Conservation (phyloP, 768 basidiomycete species). For the Daedaleopsis sinensis region DNA sequence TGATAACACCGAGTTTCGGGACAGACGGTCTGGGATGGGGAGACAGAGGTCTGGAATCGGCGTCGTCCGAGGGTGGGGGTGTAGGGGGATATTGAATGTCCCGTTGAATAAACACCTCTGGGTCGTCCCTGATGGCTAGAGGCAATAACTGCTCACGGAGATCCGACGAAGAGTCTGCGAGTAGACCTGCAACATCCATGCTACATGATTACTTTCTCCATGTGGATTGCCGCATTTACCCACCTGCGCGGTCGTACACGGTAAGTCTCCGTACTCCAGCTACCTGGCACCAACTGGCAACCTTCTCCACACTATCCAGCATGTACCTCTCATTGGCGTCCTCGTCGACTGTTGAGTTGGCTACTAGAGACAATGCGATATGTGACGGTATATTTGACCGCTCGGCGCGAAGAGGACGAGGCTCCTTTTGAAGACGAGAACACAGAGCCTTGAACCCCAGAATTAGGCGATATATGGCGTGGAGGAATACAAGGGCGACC, state of each 20-base stretch:
- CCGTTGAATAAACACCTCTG: slow-evolving; percentile 42
- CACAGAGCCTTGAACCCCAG: slow-evolving; percentile 38
- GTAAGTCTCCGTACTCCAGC: slow-evolving; percentile 66
- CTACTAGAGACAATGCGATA: slow-evolving; percentile 64
- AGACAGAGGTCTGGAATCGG: slow-evolving; percentile 64
- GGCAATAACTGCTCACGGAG: slow-evolving; percentile 42
- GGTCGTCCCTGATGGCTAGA: slow-evolving; percentile 8
- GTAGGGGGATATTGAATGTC: slow-evolving; percentile 74
- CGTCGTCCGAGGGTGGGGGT: slow-evolving; percentile 76
- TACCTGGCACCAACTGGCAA: slow-evolving; percentile 63
- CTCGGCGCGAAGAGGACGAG: slow-evolving; percentile 50
- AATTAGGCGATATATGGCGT: slow-evolving; percentile 55
- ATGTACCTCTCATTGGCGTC: slow-evolving; percentile 46
- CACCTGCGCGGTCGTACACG: slow-evolving; percentile 75
- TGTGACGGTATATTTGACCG: slow-evolving; percentile 67
- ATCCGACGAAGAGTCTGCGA: slow-evolving; percentile 31
- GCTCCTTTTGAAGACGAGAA: slow-evolving; percentile 36
- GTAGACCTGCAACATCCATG: slow-evolving; percentile 13
- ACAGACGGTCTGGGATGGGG: slow-evolving; percentile 36
- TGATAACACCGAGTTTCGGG: slow-evolving; percentile 26
- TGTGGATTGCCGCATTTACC: slow-evolving; percentile 22
- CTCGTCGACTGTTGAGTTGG: slow-evolving; percentile 34
- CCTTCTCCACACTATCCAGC: slow-evolving; percentile 54
- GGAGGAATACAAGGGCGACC: slow-evolving; percentile 55
- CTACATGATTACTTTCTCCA: slow-evolving; percentile 23